These are phyloP conservation scores for Periconia sp. DNA, from an alignment of 2,329 filamentous ascomycete species.

Conservation along the genomic window DNA sequence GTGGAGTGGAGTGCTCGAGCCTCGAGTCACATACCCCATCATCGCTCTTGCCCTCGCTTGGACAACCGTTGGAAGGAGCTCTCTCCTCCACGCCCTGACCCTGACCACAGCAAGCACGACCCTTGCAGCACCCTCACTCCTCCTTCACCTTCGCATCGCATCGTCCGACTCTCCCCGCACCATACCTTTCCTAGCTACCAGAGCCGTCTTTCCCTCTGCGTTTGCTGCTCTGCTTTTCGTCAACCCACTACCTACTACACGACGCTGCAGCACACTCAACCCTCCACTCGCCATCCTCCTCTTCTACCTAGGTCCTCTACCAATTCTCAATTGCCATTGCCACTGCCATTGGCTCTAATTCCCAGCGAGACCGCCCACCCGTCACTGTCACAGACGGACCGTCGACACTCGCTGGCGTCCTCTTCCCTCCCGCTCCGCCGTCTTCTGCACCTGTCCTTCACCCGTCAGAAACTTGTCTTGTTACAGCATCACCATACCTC, in stretches of 20 bases:
- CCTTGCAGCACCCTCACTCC: conserved; percentile 30
- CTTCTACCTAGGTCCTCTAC: conserved; percentile 7
- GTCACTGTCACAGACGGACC: neutral
- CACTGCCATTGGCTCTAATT: neutral
- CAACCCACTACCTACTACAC: neutral
- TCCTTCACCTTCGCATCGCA: conserved; percentile 11
- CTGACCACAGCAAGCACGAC: conserved; percentile 27
- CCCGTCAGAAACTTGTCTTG: conserved; percentile 29
- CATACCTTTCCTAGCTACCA: too few relatives aligned
- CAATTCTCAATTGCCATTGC: neutral
- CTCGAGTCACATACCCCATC: neutral
- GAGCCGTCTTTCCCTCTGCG: neutral
- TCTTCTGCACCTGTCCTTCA: conserved; percentile 8
- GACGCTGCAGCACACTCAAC: neutral
- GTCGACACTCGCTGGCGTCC: neutral
- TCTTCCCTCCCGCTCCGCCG: neutral
- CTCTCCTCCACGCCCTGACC: conserved; percentile 23
- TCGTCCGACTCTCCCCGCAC: neutral
- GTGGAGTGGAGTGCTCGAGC: too few relatives aligned
- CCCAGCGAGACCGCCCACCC: neutral
- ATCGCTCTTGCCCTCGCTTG: conserved; percentile 24
- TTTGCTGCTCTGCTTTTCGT: neutral
- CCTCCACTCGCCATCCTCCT: conserved; percentile 4
- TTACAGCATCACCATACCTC: conserved; percentile 18
- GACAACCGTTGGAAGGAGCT: conserved; percentile 28